These are phyloP conservation scores for Wickerhamiella allomyrinae DNA, from an alignment of 805 yeast genomes.

Conservation along the genomic window DNA sequence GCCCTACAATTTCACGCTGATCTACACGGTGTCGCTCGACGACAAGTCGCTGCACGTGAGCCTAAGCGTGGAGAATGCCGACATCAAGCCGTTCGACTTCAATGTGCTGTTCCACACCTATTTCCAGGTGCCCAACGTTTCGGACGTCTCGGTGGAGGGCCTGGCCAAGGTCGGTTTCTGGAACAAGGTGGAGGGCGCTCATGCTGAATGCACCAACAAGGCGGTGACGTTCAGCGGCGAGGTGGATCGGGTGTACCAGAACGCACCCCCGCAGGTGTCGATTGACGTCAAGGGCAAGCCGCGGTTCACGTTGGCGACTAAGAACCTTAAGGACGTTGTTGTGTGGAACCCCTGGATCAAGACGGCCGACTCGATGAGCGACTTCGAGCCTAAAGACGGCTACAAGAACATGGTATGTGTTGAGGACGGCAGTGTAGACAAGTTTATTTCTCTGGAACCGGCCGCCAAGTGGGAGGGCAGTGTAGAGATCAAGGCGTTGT, in stretches of 20 bases:
- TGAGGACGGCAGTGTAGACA: constrained; percentile 82
- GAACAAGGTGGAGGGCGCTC: constrained; percentile 53
- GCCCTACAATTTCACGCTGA: constrained; percentile 62
- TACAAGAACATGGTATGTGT: constrained; percentile 81
- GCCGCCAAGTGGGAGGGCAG: constrained; percentile 60
- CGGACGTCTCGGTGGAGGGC: constrained; percentile 63
- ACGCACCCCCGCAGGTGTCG: constrained; percentile 38
- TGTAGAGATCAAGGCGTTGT: constrained; percentile 8
- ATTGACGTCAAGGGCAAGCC: constrained; percentile 62
- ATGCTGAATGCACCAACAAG: constrained; percentile 21
- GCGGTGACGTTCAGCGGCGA: constrained; percentile 34
- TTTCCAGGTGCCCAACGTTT: constrained; percentile 58
- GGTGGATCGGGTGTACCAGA: constrained; percentile 69
- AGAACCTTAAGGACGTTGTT: constrained; percentile 52
- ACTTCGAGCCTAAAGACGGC: constrained; percentile 77
- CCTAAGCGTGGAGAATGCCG: constrained; percentile 66
- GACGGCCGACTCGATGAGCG: constrained; percentile 70
- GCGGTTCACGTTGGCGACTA: constrained; percentile 42
- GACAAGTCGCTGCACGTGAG: constrained; percentile 35
- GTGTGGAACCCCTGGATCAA: constrained; percentile 98
- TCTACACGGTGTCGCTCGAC: constrained; percentile 51
- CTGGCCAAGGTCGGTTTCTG: constrained; percentile 55
- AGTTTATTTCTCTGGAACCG: constrained; percentile 48
- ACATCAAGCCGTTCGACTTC: constrained; percentile 55
- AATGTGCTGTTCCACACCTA: constrained; percentile 94